Base-by-base conservation (phyloP, 495 filamentous ascomycete species). In the Filosporella fistucella region DNA sequence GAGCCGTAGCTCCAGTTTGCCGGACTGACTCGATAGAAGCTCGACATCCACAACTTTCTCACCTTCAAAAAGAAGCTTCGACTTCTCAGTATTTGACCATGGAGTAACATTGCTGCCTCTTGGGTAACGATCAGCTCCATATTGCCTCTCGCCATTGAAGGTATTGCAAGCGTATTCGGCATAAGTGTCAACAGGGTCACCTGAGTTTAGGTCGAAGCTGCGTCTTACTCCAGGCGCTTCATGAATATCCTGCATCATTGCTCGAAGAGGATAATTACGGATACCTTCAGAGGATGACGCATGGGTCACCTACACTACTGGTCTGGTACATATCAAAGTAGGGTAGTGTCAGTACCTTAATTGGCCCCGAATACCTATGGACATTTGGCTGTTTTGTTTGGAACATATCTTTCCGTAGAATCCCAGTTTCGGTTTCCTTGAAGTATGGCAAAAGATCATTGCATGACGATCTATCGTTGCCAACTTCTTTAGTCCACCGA, bases 381-480 rank as follows among this genome's bases (percentile, higher is more conserved):
- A 40, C 18, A 2, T 21, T 16, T 11, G 21, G 16, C 1, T 29
- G 3, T 13, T 12, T 16, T 3, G 2, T 28, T 29, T 38, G n/a
- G 6, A 6, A 4, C 34, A 29, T 38, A 26, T 40, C 24, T 32
- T 6, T 26, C 1, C 33, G 23, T 18, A 25, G 35, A 29, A 28
- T 17, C 18, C 30, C 39, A 39, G 33, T 30, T 35, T 48, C 45
- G 2, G 34, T 18, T 29, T 63, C 62, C 43, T 65, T 68, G 42
- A 75, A 68, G 52, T 75, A 76, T 0, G 71, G 71, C 17, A 75
- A 47, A 23, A 75, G 29, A 17, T 65, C 65, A 18, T 65, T 41
- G 70, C 71, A 76, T 24, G 52, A 64, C 73, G 71, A 76, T 10
- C 58, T 49, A 1, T 64, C 63, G 6, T 47, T 41, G 32, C 61